phyloP scores from a whole-genome alignment of 1,284 basidiomycete species.

The Trichosporon inkin region DNA sequence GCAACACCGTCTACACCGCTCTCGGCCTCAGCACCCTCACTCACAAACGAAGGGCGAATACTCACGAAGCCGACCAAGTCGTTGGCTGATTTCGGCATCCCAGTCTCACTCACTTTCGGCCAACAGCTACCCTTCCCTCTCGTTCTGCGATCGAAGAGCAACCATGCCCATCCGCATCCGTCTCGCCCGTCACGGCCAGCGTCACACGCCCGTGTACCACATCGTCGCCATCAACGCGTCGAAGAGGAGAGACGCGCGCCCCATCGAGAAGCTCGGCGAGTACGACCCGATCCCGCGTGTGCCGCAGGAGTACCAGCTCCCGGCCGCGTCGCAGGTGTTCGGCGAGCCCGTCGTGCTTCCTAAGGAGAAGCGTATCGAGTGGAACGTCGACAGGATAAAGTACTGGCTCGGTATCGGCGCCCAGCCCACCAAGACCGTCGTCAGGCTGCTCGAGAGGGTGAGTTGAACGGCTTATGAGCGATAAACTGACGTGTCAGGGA shows the following conservation, averaged over 20 bases:
- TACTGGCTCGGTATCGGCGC: constrained; percentile 88
- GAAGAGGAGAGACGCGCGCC: constrained; percentile 76
- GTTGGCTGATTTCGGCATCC: neutral
- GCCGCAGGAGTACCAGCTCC: constrained; percentile 24
- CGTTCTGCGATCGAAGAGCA: neutral
- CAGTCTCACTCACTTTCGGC: neutral
- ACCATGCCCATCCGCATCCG: constrained; percentile 79
- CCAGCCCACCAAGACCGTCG: constrained; percentile 71
- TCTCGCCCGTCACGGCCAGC: constrained; percentile 75
- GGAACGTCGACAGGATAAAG: constrained; percentile 83
- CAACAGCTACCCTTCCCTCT: neutral
- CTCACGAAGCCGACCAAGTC: too few species aligned
- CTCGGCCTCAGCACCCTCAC: neutral
- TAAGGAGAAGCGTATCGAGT: constrained; percentile 70
- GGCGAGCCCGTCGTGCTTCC: constrained; percentile 26
- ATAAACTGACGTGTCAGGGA: constrained; percentile 29
- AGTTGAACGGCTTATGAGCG: constrained; percentile 41
- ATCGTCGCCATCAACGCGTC: constrained; percentile 74
- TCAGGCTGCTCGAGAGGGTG: constrained; percentile 74
- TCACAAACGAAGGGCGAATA: neutral
- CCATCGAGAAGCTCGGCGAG: constrained; percentile 81
- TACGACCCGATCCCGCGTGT: constrained; percentile 65
- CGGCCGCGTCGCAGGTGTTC: constrained; percentile 45
- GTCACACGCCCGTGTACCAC: constrained; percentile 77
- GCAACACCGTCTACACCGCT: constrained; percentile 4